Percentiles rank a stretch among this genome's conserved stretches.
Evolutionary conservation across 345 rosid species (phyloP).

Genomic region (Aquilaria yunnanensis): DNA sequence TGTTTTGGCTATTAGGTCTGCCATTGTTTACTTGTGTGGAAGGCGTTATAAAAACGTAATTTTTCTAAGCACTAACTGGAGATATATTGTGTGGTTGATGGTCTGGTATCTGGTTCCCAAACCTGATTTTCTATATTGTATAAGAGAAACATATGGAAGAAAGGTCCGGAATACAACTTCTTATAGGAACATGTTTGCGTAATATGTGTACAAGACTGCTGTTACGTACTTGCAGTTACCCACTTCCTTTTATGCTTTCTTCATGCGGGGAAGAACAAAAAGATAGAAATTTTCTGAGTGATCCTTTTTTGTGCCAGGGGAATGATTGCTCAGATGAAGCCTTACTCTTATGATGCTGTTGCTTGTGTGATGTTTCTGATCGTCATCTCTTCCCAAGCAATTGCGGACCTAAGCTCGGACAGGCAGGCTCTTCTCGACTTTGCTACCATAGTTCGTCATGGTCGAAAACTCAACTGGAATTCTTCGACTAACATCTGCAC

Average conservation of each 20-base stretch:
- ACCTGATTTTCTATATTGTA: neutral
- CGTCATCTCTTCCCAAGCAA: constrained; percentile 22
- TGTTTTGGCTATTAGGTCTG: neutral
- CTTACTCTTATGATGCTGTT: constrained; percentile 20
- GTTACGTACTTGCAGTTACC: too few relatives aligned
- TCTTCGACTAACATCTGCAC: constrained; percentile 38
- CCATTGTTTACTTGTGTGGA: neutral
- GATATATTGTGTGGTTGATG: neutral
- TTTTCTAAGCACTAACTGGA: neutral
- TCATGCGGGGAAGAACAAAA: neutral
- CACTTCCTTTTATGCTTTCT: too few relatives aligned
- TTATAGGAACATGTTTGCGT: too few relatives aligned
- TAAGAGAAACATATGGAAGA: neutral
- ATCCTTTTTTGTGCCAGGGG: constrained; percentile 16
- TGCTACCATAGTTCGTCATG: constrained; percentile 60
- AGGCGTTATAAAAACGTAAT: neutral
- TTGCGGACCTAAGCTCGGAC: constrained; percentile 55
- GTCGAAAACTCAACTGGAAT: constrained; percentile 79
- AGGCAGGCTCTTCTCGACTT: constrained; percentile 73
- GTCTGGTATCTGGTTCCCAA: neutral
- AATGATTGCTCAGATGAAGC: constrained; percentile 27
- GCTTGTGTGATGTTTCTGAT: constrained; percentile 29
- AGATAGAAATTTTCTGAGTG: neutral
- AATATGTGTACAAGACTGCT: too few relatives aligned
- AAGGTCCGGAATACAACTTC: neutral